Evolutionary conservation across 2,329 filamentous ascomycete genomes (phyloP).

Genomic region (Colletotrichum sansevieriae): DNA sequence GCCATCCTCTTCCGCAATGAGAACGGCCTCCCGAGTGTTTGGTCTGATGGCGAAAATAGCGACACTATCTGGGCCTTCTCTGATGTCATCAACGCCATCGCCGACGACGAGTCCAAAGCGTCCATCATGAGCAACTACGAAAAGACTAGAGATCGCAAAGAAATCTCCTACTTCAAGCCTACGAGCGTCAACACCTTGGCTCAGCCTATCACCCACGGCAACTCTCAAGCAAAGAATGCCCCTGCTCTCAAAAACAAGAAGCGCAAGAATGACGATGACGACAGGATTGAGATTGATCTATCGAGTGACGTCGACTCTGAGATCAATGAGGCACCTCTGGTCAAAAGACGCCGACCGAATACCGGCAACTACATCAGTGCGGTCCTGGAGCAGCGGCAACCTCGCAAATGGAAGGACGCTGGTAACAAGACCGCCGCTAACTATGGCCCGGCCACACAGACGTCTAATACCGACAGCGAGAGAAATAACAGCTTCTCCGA

Average conservation of each 20-base stretch:
- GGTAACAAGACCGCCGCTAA: neutral
- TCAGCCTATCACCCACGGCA: neutral
- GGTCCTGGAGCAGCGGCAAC: no score
- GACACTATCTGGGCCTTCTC: slow-evolving; percentile 2
- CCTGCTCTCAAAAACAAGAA: neutral
- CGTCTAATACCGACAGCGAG: neutral
- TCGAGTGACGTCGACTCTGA: no score
- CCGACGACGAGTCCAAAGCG: neutral
- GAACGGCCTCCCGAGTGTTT: neutral
- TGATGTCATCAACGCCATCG: slow-evolving; percentile 6
- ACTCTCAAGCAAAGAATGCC: no score
- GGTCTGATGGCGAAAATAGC: neutral
- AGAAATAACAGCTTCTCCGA: neutral
- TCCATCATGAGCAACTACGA: neutral
- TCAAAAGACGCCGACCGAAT: no score
- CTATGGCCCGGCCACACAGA: neutral
- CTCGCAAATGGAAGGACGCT: neutral
- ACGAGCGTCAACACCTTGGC: neutral
- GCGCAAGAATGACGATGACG: neutral
- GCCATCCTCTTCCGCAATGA: slow-evolving; percentile 6
- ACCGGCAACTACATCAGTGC: no score
- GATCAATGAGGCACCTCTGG: no score
- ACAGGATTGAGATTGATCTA: no score
- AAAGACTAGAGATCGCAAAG: neutral
- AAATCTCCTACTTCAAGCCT: slow-evolving; percentile 5